Evolutionary conservation across 2,329 filamentous ascomycete species (phyloP).

Genomic region (Xylaria sp.): DNA sequence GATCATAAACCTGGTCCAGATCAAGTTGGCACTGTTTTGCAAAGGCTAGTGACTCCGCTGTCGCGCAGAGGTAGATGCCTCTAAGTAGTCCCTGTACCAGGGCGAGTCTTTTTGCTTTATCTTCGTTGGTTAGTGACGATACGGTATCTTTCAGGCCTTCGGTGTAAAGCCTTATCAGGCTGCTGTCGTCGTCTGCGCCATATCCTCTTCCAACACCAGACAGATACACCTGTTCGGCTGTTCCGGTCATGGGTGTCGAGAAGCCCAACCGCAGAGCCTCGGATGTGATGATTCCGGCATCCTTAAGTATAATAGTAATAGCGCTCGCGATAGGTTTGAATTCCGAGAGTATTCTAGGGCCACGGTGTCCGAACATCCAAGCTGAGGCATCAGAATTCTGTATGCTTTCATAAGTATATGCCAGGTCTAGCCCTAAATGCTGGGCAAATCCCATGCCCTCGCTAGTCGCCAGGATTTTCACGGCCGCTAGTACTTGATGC

Average conservation of each 20-base stretch:
- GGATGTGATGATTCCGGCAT: slow-evolving; percentile 73
- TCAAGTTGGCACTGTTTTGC: slow-evolving; percentile 55
- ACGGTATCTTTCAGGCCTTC: slow-evolving; percentile 51
- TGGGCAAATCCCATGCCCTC: slow-evolving; percentile 70
- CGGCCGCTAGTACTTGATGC: slow-evolving; percentile 71
- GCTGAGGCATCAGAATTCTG: slow-evolving; percentile 62
- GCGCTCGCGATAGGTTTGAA: slow-evolving; percentile 68
- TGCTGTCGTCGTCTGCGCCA: slow-evolving; percentile 57
- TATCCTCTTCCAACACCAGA: slow-evolving; percentile 67
- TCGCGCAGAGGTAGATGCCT: slow-evolving; percentile 57
- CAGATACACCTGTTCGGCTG: slow-evolving; percentile 73
- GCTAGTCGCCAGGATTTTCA: slow-evolving; percentile 69
- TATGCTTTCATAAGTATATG: slow-evolving; percentile 55
- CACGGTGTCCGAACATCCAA: slow-evolving; percentile 71
- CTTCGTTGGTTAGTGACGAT: slow-evolving; percentile 43
- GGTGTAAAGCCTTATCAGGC: slow-evolving; percentile 56
- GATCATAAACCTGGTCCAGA: slow-evolving; percentile 57
- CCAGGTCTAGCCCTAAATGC: slow-evolving; percentile 63
- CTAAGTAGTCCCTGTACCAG: slow-evolving; percentile 54
- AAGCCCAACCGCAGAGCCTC: slow-evolving; percentile 68
- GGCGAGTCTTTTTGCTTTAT: slow-evolving; percentile 53
- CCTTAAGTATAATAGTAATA: slow-evolving; percentile 69
- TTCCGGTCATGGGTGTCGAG: slow-evolving; percentile 68
- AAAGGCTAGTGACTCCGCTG: slow-evolving; percentile 57
- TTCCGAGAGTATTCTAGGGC: slow-evolving; percentile 63